phyloP scores from a whole-genome alignment of 306 rosid genomes.

The Quercus rubra region DNA sequence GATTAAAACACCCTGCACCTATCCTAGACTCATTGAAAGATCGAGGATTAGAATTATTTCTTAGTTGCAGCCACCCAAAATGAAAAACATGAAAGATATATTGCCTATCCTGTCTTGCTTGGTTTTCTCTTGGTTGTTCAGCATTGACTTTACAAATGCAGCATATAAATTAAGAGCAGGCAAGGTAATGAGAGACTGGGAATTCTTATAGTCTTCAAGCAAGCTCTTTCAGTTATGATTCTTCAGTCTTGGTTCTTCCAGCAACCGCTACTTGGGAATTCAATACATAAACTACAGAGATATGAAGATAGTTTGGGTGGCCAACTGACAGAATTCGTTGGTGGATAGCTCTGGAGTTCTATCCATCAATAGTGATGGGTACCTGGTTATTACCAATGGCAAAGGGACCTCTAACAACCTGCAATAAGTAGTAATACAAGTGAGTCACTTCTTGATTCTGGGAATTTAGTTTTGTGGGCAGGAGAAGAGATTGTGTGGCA shows the following conservation, averaged over 20 bases:
- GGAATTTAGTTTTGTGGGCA: not conserved
- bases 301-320: constrained; percentile 7
- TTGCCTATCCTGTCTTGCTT: no score
- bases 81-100: no score
- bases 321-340: not conserved
- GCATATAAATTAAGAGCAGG: no score
- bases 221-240: not conserved
- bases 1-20: no score
- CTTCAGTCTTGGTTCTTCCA: not conserved
- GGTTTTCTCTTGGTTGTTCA: no score
- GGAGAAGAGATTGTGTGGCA: not conserved
- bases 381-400: not conserved
- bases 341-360: not conserved
- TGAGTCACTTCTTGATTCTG: not conserved
- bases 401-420: not conserved
- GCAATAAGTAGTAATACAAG: not conserved
- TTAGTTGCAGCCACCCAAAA: no score
- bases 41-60: no score
- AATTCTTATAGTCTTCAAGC: not conserved
- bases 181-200: not conserved
- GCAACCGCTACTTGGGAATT: not conserved
- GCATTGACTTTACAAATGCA: no score
- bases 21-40: no score
- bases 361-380: not conserved
- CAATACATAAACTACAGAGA: not conserved